A percentile compares a stretch with the other conserved stretches of the same genome.
Conservation (phyloP, 805 yeast genomes). For the Blastobotrys terrestris region DNA sequence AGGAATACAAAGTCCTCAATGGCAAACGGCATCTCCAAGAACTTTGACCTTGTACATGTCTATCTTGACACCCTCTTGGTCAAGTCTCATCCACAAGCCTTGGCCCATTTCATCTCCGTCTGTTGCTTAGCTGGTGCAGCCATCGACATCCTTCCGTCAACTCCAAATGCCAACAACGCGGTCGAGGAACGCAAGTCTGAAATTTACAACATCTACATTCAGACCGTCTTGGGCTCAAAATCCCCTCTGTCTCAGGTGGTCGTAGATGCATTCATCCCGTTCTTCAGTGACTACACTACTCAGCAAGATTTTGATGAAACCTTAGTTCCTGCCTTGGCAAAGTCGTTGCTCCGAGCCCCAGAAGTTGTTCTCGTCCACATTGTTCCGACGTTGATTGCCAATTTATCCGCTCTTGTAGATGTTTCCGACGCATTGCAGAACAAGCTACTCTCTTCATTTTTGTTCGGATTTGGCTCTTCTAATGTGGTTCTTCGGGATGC, state of each 20-base stretch:
- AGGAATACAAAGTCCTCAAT: constrained; percentile 26
- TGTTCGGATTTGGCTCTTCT: constrained; percentile 58
- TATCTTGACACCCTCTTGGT: constrained; percentile 6
- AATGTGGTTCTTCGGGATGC: constrained; percentile 57
- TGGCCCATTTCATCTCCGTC: constrained; percentile 21
- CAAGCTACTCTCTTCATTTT: constrained; percentile 46
- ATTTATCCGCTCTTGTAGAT: constrained; percentile 35
- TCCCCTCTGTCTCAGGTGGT: constrained; percentile 17
- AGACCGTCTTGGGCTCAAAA: constrained; percentile 28
- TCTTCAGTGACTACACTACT: constrained; percentile 40
- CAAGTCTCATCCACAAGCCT: constrained; percentile 7
- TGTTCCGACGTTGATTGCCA: constrained; percentile 44
- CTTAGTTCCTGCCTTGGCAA: constrained; percentile 61
- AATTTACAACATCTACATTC: constrained; percentile 23
- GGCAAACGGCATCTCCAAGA: constrained; percentile 14
- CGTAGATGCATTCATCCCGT: constrained; percentile 35
- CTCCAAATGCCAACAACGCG: constrained; percentile 17
- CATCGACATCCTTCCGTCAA: constrained; percentile 18
- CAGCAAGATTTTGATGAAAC: constrained; percentile 33
- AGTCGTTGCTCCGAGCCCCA: constrained; percentile 70
- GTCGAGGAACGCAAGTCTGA: constrained; percentile 14
- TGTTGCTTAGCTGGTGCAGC: constrained; percentile 34
- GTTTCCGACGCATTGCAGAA: constrained; percentile 36
- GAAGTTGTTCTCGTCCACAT: constrained; percentile 56
- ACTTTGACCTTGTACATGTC: constrained; percentile 6